Percentiles rank a stretch among this genome's conserved stretches.
phyloP scores from a whole-genome alignment of 75 land plant genomes.

The Isoetes taiwanensis region DNA sequence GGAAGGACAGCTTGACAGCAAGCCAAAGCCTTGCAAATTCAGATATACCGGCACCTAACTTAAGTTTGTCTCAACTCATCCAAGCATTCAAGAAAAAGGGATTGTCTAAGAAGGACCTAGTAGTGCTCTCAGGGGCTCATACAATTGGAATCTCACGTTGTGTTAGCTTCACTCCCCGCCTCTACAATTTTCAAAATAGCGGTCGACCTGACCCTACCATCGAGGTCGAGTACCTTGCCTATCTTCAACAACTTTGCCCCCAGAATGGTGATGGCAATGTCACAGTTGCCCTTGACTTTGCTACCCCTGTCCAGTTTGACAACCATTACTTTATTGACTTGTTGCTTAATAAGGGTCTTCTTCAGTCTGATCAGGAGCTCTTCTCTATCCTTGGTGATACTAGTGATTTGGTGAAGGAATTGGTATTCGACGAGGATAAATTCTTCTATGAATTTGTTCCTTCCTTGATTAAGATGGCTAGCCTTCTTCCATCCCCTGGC shows the following conservation, averaged over 20 bases:
- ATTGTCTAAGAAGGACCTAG: neutral
- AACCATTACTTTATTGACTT: constrained; percentile 15
- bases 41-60: neutral
- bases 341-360: constrained; percentile 7
- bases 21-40: constrained; percentile 1
- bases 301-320: constrained; percentile 13
- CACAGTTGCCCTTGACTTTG: constrained; percentile 9
- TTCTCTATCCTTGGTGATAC: no score
- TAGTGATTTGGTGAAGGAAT: no score
- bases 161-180: constrained; percentile 36
- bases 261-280: constrained; percentile 11
- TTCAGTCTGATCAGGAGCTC: constrained; percentile 26
- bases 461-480: no score
- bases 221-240: constrained; percentile 20
- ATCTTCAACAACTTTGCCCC: constrained; percentile 45
- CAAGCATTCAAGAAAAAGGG: constrained; percentile 1
- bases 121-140: constrained; percentile 29
- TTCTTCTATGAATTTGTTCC: no score
- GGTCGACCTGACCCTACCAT: constrained; percentile 11
- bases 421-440: no score
- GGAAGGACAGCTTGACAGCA: neutral
- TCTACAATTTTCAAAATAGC: constrained; percentile 7
- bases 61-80: neutral
- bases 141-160: constrained; percentile 68
- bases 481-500: no score